A percentile compares a stretch with the other conserved stretches of the same genome.
Conservation (phyloP, 148 eudicot species). For the Talinum fruticosum region DNA sequence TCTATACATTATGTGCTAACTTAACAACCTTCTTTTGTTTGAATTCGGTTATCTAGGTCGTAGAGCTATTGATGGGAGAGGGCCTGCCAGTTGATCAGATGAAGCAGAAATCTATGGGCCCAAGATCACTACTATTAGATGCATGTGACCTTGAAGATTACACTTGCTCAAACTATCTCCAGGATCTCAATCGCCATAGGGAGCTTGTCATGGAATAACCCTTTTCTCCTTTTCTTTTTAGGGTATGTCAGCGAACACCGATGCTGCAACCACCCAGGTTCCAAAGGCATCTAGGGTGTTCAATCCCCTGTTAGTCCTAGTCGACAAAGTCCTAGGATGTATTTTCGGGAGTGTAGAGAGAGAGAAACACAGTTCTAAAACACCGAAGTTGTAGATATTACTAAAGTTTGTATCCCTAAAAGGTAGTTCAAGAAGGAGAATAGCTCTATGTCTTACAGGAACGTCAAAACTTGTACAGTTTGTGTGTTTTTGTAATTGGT, state of each 20-base stretch:
- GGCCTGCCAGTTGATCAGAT: slow-evolving; percentile 36
- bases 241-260: slow-evolving; percentile 3
- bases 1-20: neutral
- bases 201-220: slow-evolving; percentile 74
- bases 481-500: slow-evolving; percentile 2
- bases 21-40: neutral
- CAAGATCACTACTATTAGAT: slow-evolving; percentile 53
- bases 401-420: neutral
- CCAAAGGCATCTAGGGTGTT: slow-evolving; percentile 18
- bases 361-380: neutral
- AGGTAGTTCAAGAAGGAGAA: slow-evolving; percentile 4
- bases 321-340: slow-evolving; percentile 25
- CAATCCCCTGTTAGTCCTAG: slow-evolving; percentile 3
- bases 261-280: slow-evolving; percentile 16
- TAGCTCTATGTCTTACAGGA: slow-evolving; percentile 8
- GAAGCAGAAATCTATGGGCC: slow-evolving; percentile 47
- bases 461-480: slow-evolving; percentile 16
- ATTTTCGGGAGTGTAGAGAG: slow-evolving; percentile 24
- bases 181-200: slow-evolving; percentile 81
- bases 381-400: slow-evolving; percentile 10
- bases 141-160: slow-evolving; percentile 79
- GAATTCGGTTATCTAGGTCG: slow-evolving; percentile 39
- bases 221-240: slow-evolving; percentile 7
- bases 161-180: slow-evolving; percentile 58
- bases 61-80: slow-evolving; percentile 59